These are phyloP conservation scores for Cyberlindnera samutprakarnensis DNA, from an alignment of 805 yeast species.

Conservation along the genomic window DNA sequence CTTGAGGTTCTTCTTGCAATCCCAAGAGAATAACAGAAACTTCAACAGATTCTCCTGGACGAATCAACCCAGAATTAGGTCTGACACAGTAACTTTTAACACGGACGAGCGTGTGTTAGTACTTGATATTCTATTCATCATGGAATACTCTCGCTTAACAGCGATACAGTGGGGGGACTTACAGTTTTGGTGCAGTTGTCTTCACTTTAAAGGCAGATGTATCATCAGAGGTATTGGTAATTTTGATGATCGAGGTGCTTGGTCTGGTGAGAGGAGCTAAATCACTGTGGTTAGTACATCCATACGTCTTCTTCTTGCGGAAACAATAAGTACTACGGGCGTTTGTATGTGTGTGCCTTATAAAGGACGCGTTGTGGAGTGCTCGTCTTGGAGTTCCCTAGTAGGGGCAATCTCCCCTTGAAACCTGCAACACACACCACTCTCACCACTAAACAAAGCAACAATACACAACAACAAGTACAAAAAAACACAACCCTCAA, in stretches of 20 bases:
- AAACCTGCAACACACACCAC: too few relatives aligned
- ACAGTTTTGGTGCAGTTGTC: constrained; percentile 94
- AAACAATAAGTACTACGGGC: too few relatives aligned
- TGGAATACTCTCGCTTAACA: neutral
- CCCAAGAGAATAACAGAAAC: constrained; percentile 86
- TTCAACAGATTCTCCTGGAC: constrained; percentile 64
- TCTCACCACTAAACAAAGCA: too few relatives aligned
- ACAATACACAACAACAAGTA: too few relatives aligned
- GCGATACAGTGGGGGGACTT: constrained; percentile 9
- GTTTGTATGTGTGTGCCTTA: too few relatives aligned
- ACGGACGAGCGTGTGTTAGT: constrained; percentile 17
- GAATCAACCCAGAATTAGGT: constrained; percentile 82
- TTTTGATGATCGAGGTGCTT: constrained; percentile 48
- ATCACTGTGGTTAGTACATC: constrained; percentile 3
- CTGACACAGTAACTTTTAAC: constrained; percentile 62
- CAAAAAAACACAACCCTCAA: too few relatives aligned
- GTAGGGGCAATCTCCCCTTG: too few relatives aligned
- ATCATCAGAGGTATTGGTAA: constrained; percentile 49
- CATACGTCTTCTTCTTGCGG: too few relatives aligned
- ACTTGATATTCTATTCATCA: constrained; percentile 3
- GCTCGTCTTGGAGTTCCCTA: too few relatives aligned
- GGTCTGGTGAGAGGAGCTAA: constrained; percentile 71
- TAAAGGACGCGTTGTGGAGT: too few relatives aligned
- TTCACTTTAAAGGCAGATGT: constrained; percentile 89
- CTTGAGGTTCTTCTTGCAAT: constrained; percentile 62